A percentile compares a stretch with the other conserved stretches of the same genome.
These are phyloP conservation scores for Cutaneotrichosporon sp. DNA, from an alignment of 1,284 basidiomycete genomes.

Conservation along the genomic window DNA sequence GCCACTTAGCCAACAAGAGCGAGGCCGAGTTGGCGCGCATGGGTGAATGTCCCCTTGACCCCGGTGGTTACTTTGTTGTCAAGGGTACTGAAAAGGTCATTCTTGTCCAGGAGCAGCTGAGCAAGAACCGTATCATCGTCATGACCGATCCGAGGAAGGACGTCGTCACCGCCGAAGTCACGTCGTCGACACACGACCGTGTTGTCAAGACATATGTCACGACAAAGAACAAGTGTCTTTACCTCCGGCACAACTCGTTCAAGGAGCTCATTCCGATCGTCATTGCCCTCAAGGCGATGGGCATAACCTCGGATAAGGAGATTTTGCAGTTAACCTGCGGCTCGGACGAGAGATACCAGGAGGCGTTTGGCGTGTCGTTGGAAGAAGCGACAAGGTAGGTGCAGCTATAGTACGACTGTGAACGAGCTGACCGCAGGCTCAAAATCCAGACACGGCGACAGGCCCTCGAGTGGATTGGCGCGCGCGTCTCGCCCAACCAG, in stretches of 20 bases:
- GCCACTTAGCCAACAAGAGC: constrained; percentile 71
- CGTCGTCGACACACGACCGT: constrained; percentile 96
- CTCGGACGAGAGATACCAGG: constrained; percentile 82
- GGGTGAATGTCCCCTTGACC: constrained; percentile 96
- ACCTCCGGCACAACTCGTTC: constrained; percentile 96
- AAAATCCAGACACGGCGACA: constrained; percentile 91
- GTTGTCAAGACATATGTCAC: constrained; percentile 98
- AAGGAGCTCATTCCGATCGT: constrained; percentile 96
- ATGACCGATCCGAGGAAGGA: constrained; percentile 89
- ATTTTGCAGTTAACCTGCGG: constrained; percentile 93
- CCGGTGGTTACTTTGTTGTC: constrained; percentile 98
- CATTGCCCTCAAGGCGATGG: constrained; percentile 92
- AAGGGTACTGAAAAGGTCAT: constrained; percentile 99
- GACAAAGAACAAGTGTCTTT: constrained; percentile 89
- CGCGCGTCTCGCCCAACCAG: constrained; percentile 76
- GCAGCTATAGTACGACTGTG: background rate
- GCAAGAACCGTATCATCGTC: constrained; percentile 99
- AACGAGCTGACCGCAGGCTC: constrained; percentile 46
- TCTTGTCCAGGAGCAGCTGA: constrained; percentile 95
- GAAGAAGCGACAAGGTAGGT: constrained; percentile 77
- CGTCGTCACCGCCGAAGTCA: constrained; percentile 91
- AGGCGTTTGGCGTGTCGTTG: constrained; percentile 82
- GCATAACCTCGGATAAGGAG: constrained; percentile 96
- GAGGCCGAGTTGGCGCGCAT: constrained; percentile 82
- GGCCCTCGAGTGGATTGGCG: constrained; percentile 92